Evolutionary conservation across 2,329 filamentous ascomycete species (phyloP).

Genomic region (Rhynchosporium secalis): DNA sequence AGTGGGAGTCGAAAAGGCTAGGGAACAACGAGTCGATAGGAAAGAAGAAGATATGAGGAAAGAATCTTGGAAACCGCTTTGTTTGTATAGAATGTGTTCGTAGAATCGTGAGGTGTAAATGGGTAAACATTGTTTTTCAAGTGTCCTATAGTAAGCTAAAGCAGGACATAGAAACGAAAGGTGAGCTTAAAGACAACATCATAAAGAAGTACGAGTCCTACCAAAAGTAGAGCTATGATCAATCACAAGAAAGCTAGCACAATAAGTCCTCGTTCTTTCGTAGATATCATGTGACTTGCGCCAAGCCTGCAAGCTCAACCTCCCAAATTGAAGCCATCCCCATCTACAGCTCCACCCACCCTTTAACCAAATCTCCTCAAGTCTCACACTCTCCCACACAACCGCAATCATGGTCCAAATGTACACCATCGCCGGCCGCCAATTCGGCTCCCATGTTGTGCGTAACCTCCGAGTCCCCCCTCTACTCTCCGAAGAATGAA

Average conservation of each 20-base stretch:
- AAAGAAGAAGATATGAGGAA: constrained; percentile 35
- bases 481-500: background rate
- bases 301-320: constrained; percentile 21
- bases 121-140: too few species aligned
- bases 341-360: constrained; percentile 32
- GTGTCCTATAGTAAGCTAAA: background rate
- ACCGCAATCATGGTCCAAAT: constrained; percentile 38
- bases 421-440: constrained; percentile 39
- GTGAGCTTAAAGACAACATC: too few species aligned
- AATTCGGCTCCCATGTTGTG: constrained; percentile 41
- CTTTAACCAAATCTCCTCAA: constrained; percentile 18
- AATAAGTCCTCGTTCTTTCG: background rate
- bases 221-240: background rate
- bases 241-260: background rate
- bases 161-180: background rate
- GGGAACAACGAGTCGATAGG: constrained; percentile 39
- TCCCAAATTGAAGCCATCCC: constrained; percentile 23
- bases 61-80: background rate
- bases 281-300: background rate
- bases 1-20: constrained; percentile 63
- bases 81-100: background rate
- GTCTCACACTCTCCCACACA: constrained; percentile 18
- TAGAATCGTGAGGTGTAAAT: too few species aligned
- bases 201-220: background rate
- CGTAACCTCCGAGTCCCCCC: constrained; percentile 21